Evolutionary conservation across 2,329 filamentous ascomycete genomes (phyloP), one percentile per base, ranked within the genome.

Genomic region (Incumbomyces delicatus): DNA sequence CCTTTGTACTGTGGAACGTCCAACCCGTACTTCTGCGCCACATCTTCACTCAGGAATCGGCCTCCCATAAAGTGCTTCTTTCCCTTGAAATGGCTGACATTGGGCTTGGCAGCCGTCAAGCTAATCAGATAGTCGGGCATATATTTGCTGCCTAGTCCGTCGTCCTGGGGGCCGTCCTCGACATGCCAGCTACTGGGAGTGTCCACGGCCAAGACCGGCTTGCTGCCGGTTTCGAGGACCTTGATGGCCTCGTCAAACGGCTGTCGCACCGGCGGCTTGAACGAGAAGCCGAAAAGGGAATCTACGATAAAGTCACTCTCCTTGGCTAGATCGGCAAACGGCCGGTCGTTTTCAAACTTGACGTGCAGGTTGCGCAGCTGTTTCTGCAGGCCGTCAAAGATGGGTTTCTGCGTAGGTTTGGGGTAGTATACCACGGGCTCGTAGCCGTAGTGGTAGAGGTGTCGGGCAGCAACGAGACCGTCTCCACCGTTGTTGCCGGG

Each of bases 181-280:
- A 98, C 94, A 63, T 92, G 81, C 92, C 92, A 98, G 1, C 86
- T 92, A 29, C 87, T 94, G 1, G 92, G 92, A 6, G 87, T 88
- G 67, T 98, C 92, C 17, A 98, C 86, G 2, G 87, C 85, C 2
- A 92, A 82, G 0, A 96, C 84, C 0, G 88, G 85, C 6, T 92
- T 60, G 20, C 75, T 75, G 4, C 85, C 83, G 35, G 40, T 74
- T 56, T 87, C 78, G 32, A 98, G 73, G 6, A 84, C 80, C 50
- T 76, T 71, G 57, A 98, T 94, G 12, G 95, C 84, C 0, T 74
- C 74, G 1, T 83, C 81, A 61, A 96, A 98, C 1, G 92, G 92
- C 54, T 94, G 87, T n/a, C 92, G 81, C 44, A 98, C 83, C 54
- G 92, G 83, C 6, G 89, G 90, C 1, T 81, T 83, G 69, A 98